Evolutionary conservation across 2,329 filamentous ascomycete species (phyloP), one percentile per base, ranked within the genome.

Genomic region (Fusarium irregulare): DNA sequence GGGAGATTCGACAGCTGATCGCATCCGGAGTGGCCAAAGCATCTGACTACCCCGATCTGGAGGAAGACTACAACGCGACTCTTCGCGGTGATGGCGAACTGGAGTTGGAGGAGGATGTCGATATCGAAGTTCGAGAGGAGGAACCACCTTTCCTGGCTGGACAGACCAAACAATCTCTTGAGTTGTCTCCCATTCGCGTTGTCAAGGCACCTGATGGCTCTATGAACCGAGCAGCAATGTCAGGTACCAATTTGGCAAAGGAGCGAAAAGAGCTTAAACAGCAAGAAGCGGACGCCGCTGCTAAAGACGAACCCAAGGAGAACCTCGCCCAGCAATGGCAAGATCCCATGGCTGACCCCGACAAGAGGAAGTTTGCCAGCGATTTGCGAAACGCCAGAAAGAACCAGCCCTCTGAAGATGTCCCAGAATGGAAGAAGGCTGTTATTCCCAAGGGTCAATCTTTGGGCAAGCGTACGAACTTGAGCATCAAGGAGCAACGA

Each of bases 161-260:
- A 7, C 97, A 99, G 79, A 99, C 96, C 1, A 98, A 98, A 77
- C 94, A 97, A 77, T 97, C 94, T 12, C 85, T 99, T 11, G 96
- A 99, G 76, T 83, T 99, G 6, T 98, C 94, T 3, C 96, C 96
- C 0, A 99, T 99, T 66, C 88, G 97, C 70, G 94, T 99, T 23
- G 93, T 99, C 74, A 98, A 98, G 80, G 96, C 96, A 2, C 97
- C 96, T 0, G 96, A 99, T 80, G 96, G 96, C n/a, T 98, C 95
- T 6, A 90, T 99, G 80, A 99, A 99, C 78, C 88, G 96, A 76
- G 93, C 97, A 49, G 97, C 97, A 18, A 97, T 98, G 92, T 91
- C 94, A 11, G 95, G 96, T 46, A 94, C 95, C 18, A 87, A 90
- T 7, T 82, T 99, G 16, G 93, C 95, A 6, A 97, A 96, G 78